These are phyloP conservation scores for Capsicum pubescens DNA, from an alignment of 257 asterid genomes.

Conservation along the genomic window DNA sequence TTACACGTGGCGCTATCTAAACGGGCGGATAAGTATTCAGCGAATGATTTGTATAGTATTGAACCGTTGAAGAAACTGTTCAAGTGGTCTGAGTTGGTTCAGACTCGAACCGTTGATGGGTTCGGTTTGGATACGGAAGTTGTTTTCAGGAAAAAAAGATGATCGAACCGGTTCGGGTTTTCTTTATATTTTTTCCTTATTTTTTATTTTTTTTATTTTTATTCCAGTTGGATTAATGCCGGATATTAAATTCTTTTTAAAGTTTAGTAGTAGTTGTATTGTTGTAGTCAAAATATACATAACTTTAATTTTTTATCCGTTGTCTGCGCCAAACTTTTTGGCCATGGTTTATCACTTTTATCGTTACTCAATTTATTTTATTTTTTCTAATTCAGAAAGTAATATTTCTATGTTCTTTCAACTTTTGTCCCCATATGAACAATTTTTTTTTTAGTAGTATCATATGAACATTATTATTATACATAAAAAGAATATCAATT, in stretches of 20 bases:
- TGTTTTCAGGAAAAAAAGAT: constrained; percentile 61
- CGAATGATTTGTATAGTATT: constrained; percentile 81
- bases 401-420: neutral
- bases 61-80: constrained; percentile 79
- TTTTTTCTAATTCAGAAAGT: neutral
- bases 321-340: neutral
- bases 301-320: neutral
- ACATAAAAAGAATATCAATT: too few species aligned
- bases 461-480: too few species aligned
- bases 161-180: neutral
- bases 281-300: neutral
- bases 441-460: too few species aligned
- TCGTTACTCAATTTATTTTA: neutral
- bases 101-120: constrained; percentile 67
- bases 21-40: constrained; percentile 86
- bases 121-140: constrained; percentile 93
- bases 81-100: constrained; percentile 61
- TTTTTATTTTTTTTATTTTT: neutral
- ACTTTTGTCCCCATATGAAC: too few species aligned
- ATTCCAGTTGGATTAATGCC: neutral
- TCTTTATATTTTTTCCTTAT: neutral
- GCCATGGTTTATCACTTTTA: neutral
- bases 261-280: neutral
- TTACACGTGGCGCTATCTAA: constrained; percentile 71
- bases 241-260: neutral